phyloP scores from a whole-genome alignment of 2,329 filamentous ascomycete genomes.

The Pseudocercospora musae region DNA sequence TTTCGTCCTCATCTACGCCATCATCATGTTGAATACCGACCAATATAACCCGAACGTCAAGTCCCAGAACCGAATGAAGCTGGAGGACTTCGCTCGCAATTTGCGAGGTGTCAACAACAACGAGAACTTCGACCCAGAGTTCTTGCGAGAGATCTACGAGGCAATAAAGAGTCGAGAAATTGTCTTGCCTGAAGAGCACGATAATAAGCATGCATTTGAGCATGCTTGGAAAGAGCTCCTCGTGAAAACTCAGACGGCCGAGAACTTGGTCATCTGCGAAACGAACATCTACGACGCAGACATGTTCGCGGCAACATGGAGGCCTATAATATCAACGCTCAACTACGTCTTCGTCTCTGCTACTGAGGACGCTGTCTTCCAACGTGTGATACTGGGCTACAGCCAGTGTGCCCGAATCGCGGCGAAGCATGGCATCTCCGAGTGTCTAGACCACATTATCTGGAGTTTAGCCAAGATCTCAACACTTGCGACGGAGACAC shows the following conservation, averaged over 20 bases:
- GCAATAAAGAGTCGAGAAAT: conserved; percentile 93
- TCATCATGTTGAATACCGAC: conserved; percentile 97
- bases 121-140: conserved; percentile 78
- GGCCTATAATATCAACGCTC: conserved; percentile 86
- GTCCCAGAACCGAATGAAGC: conserved; percentile 74
- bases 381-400: conserved; percentile 88
- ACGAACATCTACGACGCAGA: conserved; percentile 96
- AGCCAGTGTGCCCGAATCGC: conserved; percentile 95
- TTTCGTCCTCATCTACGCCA: conserved; percentile 89
- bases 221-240: conserved; percentile 96
- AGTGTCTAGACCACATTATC: conserved; percentile 89
- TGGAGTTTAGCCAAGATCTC: conserved; percentile 88
- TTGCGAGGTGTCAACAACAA: conserved; percentile 85
- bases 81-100: conserved; percentile 79
- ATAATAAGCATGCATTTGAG: conserved; percentile 94
- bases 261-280: conserved; percentile 72
- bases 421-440: conserved; percentile 74
- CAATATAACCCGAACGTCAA: conserved; percentile 92
- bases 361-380: conserved; percentile 92
- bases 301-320: conserved; percentile 97
- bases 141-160: conserved; percentile 81
- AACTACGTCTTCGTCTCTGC: conserved; percentile 99
- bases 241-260: conserved; percentile 74
- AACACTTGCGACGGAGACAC: conserved; percentile 70
- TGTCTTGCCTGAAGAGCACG: conserved; percentile 93